phyloP scores from a whole-genome alignment of 148 eudicot genomes.

The Chenopodium quinoa region DNA sequence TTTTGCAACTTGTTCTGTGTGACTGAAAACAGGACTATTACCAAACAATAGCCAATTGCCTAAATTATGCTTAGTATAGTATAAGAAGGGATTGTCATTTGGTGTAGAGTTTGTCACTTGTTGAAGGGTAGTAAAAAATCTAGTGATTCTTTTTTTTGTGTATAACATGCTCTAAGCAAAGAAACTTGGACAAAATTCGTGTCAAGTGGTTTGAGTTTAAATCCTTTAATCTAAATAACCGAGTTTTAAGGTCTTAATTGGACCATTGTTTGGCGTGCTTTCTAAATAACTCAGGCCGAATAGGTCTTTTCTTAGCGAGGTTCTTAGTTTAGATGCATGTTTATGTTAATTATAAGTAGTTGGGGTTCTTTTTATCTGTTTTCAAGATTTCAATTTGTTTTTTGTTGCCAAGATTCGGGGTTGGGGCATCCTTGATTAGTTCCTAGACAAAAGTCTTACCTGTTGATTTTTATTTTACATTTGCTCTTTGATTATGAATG shows the following conservation, averaged over 20 bases:
- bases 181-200: neutral
- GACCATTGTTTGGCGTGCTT: neutral
- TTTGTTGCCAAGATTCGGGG: too few relatives aligned
- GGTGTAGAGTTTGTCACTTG: neutral
- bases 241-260: neutral
- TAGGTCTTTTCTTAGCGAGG: neutral
- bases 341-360: neutral
- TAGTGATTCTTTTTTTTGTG: neutral
- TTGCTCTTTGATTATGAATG: neutral
- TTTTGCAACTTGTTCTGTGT: slow-evolving; percentile 13
- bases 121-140: neutral
- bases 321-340: neutral
- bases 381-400: neutral
- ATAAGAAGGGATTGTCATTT: neutral
- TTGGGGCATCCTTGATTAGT: neutral
- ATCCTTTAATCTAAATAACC: neutral
- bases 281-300: neutral
- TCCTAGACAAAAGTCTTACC: neutral
- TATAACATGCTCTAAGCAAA: neutral
- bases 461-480: neutral
- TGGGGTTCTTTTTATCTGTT: neutral
- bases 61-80: neutral
- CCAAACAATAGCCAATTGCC: slow-evolving; percentile 1
- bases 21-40: neutral
- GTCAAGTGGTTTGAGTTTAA: neutral